Percentiles rank a stretch among this genome's conserved stretches.
Evolutionary conservation across 2,329 filamentous ascomycete genomes (phyloP).

Genomic region (Sporothrix phasma): DNA sequence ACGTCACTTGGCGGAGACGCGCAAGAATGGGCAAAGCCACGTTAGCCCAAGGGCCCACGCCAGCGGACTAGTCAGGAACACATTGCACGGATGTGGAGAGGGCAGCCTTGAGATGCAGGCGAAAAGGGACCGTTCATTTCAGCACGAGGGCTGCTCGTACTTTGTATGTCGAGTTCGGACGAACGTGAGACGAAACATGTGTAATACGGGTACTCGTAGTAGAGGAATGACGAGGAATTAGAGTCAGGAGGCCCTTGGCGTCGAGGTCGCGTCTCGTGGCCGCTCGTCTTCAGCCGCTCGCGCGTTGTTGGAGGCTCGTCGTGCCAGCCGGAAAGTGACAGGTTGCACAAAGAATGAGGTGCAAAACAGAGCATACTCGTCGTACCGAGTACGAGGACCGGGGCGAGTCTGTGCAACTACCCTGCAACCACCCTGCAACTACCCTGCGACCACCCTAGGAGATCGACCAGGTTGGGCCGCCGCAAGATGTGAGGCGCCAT

Average conservation of each 20-base stretch:
- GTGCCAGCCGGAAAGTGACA: background rate
- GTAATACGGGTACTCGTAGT: too few relatives aligned
- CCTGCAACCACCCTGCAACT: too few relatives aligned
- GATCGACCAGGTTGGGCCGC: background rate
- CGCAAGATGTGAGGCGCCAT: background rate
- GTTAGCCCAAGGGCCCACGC: background rate
- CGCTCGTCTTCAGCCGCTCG: background rate
- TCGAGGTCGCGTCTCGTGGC: background rate
- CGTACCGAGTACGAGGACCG: too few relatives aligned
- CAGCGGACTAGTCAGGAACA: background rate
- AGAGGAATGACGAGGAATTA: background rate
- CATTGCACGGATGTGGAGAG: background rate
- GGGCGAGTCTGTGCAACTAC: background rate
- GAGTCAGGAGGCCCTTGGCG: background rate
- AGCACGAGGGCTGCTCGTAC: background rate
- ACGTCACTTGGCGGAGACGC: background rate
- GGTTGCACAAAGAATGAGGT: background rate
- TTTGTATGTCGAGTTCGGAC: background rate
- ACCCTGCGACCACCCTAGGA: too few relatives aligned
- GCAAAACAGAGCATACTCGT: too few relatives aligned
- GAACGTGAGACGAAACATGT: background rate
- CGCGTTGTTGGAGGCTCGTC: background rate
- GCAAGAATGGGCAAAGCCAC: background rate
- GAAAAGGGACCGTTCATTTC: background rate
- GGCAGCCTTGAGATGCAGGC: background rate